Evolutionary conservation across 352 stramenopile genomes (phyloP).

Genomic region (Globisporangium sylvaticum): DNA sequence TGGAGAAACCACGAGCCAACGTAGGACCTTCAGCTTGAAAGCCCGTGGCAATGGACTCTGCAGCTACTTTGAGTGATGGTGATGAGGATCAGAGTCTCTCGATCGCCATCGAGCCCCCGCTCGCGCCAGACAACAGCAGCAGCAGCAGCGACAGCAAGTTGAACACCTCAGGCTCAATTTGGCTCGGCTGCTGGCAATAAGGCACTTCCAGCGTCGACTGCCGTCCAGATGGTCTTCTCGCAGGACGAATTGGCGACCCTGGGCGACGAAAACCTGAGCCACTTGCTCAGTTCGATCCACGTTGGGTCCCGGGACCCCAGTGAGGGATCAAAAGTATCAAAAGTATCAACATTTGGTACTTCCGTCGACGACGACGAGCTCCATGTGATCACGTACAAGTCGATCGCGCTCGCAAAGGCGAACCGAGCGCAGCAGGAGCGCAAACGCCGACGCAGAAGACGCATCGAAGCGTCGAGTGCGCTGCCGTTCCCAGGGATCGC

Average conservation of each 20-base stretch:
- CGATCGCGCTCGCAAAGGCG: constrained; percentile 63
- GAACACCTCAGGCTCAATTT: background rate
- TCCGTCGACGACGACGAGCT: constrained; percentile 21
- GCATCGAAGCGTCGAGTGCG: constrained; percentile 37
- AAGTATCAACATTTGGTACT: background rate
- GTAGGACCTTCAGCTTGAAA: no score
- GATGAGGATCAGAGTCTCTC: background rate
- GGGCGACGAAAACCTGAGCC: constrained; percentile 30
- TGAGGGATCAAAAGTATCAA: constrained; percentile 8
- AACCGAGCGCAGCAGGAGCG: constrained; percentile 49
- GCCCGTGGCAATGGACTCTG: no score
- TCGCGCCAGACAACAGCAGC: background rate
- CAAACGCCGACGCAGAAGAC: constrained; percentile 25
- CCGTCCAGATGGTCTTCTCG: constrained; percentile 50
- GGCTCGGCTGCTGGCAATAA: constrained; percentile 4
- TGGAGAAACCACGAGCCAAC: no score
- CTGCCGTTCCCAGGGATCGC: constrained; percentile 41
- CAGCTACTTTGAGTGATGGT: background rate
- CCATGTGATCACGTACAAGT: constrained; percentile 70
- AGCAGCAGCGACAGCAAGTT: background rate
- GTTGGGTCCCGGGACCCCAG: constrained; percentile 20
- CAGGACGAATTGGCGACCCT: constrained; percentile 38
- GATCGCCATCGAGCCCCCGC: background rate
- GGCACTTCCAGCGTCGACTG: constrained; percentile 22
- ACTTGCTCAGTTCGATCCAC: constrained; percentile 36